Base-by-base conservation (phyloP, 495 filamentous ascomycete genomes). In the Schizothecium vesticola region DNA sequence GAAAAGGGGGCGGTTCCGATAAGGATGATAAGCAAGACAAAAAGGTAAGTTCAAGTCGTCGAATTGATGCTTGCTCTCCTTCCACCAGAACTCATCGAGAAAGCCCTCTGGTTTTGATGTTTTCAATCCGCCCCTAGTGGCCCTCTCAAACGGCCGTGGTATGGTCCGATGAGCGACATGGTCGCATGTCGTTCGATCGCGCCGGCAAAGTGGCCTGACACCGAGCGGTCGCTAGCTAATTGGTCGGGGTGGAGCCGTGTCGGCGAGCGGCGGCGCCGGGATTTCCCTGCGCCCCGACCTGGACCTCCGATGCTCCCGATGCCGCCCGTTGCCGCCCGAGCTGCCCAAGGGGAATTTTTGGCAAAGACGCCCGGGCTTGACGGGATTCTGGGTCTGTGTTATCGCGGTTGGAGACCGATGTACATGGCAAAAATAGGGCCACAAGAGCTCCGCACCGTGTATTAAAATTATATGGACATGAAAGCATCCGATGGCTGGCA, bases 111-210 rank as follows among this genome's bases (percentile, higher is more conserved):
- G 43, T 51, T 51, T 51, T 51, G 43, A 51, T 51, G 4, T 51
- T n/a, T n/a, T 19, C 43, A 16, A 51, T n/a, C 16, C 19, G 43
- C 16, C 19, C 16, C 43, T 13, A 19, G 33, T 13, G 33, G 3
- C 43, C 43, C 6, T n/a, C 43, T 19, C 43, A 51, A 6, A n/a
- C 31, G 21, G 24, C 22, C 43, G 62, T 21, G 62, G 62, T 28
- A 24, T 64, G 62, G 62, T 36, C 62, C 56, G 62, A 64, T 55
- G 62, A 33, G 29, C 61, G 11, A 63, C 19, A 23, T 24, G 21
- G 26, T 28, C 58, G 23, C 23, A 28, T 25, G 36, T 64, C n/a
- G 62, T 64, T 56, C 62, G 62, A 64, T 64, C n/a, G 43, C 10
- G 33, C 9, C 19, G 4, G 25, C 3, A 36, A 64, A 56, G 36